Percentiles rank a stretch among this genome's conserved stretches.
Conservation (phyloP, 352 stramenopile genomes). For the Phytophthora boehmeriae region DNA sequence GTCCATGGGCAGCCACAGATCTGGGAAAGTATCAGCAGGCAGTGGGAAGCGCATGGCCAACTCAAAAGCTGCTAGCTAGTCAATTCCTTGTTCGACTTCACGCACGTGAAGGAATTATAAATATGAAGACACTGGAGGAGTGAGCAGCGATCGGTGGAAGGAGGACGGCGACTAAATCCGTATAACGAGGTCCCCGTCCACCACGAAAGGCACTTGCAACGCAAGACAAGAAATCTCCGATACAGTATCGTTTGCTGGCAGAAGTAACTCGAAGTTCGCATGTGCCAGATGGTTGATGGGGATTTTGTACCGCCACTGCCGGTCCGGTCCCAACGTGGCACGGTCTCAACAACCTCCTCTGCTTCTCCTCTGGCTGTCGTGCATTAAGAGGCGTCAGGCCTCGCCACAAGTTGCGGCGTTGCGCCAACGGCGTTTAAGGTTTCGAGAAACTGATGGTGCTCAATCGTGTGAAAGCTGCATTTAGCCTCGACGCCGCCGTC, state of each 20-base stretch:
- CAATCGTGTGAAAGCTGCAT: too few relatives aligned
- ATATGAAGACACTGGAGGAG: too few relatives aligned
- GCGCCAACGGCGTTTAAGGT: too few relatives aligned
- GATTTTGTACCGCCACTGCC: neutral
- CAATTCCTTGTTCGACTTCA: slow-evolving; percentile 3
- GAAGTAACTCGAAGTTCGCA: slow-evolving; percentile 14
- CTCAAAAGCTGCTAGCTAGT: neutral
- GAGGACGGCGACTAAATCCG: neutral
- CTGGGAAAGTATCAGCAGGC: slow-evolving; percentile 42
- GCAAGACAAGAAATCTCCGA: slow-evolving; percentile 23
- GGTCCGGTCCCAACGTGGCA: too few relatives aligned
- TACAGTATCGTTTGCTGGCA: slow-evolving; percentile 3
- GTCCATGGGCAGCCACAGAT: slow-evolving; percentile 43
- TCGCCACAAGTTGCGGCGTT: too few relatives aligned
- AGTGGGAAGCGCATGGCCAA: slow-evolving; percentile 40
- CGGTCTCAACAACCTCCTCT: too few relatives aligned
- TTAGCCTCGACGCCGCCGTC: too few relatives aligned
- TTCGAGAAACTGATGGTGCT: too few relatives aligned
- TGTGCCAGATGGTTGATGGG: slow-evolving; percentile 29
- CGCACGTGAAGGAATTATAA: slow-evolving; percentile 3
- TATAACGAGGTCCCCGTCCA: too few relatives aligned
- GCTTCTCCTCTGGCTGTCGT: too few relatives aligned
- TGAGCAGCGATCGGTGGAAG: too few relatives aligned
- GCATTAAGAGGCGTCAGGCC: too few relatives aligned
- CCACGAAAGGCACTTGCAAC: slow-evolving; percentile 3